Percentiles rank a stretch among this genome's conserved stretches.
phyloP scores from a whole-genome alignment of 2,329 filamentous ascomycete species.

The Myriosclerotinia scirpicola region DNA sequence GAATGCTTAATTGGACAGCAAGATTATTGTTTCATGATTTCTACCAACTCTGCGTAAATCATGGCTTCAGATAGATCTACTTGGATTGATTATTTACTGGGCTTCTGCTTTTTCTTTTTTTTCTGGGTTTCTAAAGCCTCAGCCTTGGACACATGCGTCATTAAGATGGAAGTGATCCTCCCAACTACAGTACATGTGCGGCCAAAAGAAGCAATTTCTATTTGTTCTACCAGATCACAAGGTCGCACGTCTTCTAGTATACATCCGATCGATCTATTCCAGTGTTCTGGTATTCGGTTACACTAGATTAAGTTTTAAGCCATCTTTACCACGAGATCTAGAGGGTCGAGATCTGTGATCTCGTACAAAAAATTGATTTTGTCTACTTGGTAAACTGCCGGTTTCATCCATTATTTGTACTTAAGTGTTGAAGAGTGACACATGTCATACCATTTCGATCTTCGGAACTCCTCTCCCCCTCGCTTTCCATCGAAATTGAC shows the following conservation, averaged over 20 bases:
- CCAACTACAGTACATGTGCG: neutral
- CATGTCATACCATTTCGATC: neutral
- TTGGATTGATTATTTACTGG: neutral
- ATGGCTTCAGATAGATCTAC: neutral
- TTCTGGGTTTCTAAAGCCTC: neutral
- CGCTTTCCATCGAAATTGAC: neutral
- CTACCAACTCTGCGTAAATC: neutral
- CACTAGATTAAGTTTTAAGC: constrained; percentile 10
- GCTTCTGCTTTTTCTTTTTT: neutral
- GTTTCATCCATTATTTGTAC: neutral
- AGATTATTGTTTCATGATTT: neutral
- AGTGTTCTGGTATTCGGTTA: constrained; percentile 12
- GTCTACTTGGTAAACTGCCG: neutral
- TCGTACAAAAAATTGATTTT: neutral
- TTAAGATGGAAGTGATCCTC: neutral
- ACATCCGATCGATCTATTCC: constrained; percentile 1
- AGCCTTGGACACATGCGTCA: constrained; percentile 17
- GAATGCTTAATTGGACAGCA: neutral
- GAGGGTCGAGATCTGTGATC: neutral
- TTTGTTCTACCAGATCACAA: constrained; percentile 3
- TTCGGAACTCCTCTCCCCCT: neutral
- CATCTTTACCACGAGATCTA: constrained; percentile 1
- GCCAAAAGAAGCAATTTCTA: neutral
- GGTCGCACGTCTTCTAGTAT: neutral
- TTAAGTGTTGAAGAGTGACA: neutral